Evolutionary conservation across 2,329 filamentous ascomycete genomes (phyloP).

Genomic region (Diaporthe sp.): DNA sequence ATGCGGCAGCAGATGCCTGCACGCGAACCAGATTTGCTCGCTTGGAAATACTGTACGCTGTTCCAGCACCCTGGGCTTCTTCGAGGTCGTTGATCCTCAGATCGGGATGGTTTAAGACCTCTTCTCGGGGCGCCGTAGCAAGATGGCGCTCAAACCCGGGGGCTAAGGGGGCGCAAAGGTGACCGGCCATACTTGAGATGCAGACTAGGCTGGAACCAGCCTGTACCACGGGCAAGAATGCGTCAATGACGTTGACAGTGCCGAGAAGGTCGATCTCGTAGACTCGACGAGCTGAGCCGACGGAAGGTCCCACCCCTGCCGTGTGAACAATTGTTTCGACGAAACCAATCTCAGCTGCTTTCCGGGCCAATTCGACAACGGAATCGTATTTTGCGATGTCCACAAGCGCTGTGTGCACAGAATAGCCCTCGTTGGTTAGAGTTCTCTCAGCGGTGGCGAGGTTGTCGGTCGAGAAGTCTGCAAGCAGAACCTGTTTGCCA

Average conservation of each 20-base stretch:
- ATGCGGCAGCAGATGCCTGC: not conserved
- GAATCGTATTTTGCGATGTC: not conserved
- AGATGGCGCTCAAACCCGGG: not conserved
- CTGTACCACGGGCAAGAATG: not conserved
- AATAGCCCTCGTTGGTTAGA: not conserved
- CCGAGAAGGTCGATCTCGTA: slow-evolving; percentile 1
- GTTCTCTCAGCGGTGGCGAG: not conserved
- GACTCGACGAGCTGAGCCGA: not conserved
- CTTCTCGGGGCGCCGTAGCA: not conserved
- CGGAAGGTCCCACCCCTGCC: not conserved
- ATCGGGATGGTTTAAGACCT: not conserved
- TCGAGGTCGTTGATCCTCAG: not conserved
- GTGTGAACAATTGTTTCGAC: not conserved
- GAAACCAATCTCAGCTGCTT: not conserved
- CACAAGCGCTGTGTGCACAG: not conserved
- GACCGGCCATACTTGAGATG: not conserved
- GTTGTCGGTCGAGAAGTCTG: not conserved
- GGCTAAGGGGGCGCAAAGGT: not conserved
- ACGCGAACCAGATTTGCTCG: not conserved
- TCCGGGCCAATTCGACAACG: not conserved
- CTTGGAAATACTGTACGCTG: not conserved
- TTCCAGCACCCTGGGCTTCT: not conserved
- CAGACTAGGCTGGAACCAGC: not conserved
- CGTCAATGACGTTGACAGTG: not conserved
- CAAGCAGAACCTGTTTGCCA: slow-evolving; percentile 4